Evolutionary conservation across 306 rosid genomes (phyloP).

Genomic region (Medicago ruthenica): DNA sequence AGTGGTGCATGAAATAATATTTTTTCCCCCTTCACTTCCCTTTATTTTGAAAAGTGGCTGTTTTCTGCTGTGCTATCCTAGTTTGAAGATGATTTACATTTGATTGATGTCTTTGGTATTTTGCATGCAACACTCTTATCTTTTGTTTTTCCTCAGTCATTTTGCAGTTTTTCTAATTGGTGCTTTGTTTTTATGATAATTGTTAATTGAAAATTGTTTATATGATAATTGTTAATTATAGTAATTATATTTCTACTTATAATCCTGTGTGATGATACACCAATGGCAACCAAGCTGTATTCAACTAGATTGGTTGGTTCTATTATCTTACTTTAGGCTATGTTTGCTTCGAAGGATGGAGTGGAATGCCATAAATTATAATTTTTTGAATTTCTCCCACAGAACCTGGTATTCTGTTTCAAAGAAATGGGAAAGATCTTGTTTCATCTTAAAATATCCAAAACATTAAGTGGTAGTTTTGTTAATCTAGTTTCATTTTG

Average conservation of each 20-base stretch:
- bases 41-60: slow-evolving; percentile 32
- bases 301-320: background rate
- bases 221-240: too few relatives aligned
- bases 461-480: background rate
- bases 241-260: background rate
- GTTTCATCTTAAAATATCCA: background rate
- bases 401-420: background rate
- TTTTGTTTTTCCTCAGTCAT: slow-evolving; percentile 9
- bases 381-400: background rate
- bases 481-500: background rate
- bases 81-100: slow-evolving; percentile 25
- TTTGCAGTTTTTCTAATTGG: slow-evolving; percentile 26
- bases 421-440: background rate
- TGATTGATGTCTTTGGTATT: slow-evolving; percentile 26
- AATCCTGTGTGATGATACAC: background rate
- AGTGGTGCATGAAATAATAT: slow-evolving; percentile 52
- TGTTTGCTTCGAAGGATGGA: background rate
- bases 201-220: background rate
- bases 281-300: background rate
- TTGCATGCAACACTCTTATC: background rate
- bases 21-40: slow-evolving; percentile 21
- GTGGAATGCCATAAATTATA: background rate
- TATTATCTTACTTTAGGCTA: background rate
- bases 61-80: slow-evolving; percentile 7
- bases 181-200: slow-evolving; percentile 13